Conservation (phyloP, 495 filamentous ascomycete species). For the Corynascus novoguineensis region DNA sequence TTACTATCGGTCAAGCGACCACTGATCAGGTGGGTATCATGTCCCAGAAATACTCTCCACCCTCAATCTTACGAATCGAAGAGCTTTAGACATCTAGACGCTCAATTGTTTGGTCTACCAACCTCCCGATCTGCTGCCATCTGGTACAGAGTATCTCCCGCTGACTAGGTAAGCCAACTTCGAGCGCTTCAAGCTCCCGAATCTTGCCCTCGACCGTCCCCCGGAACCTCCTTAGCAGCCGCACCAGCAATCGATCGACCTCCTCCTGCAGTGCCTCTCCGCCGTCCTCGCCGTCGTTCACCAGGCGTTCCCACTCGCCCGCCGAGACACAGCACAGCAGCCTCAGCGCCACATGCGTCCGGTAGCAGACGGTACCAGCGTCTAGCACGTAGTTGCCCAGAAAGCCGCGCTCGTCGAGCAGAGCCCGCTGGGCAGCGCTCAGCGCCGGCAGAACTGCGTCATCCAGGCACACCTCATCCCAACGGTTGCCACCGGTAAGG, state of each 20-base stretch:
- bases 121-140: conserved; percentile 28
- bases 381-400: conserved; percentile 65
- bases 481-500: conserved; percentile 52
- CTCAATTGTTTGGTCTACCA: conserved; percentile 23
- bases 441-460: conserved; percentile 56
- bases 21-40: background rate
- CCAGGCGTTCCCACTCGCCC: conserved; percentile 34
- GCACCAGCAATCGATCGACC: conserved; percentile 29
- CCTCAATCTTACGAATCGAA: background rate
- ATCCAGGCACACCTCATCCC: conserved; percentile 65
- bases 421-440: conserved; percentile 39
- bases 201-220: conserved; percentile 14
- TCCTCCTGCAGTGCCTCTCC: conserved; percentile 30
- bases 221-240: conserved; percentile 20
- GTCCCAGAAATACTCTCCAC: background rate
- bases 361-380: conserved; percentile 56
- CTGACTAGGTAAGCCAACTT: conserved; percentile 17
- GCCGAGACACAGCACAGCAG: conserved; percentile 34
- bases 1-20: background rate
- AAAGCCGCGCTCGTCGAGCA: conserved; percentile 55
- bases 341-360: conserved; percentile 66
- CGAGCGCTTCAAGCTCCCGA: conserved; percentile 8
- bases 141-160: conserved; percentile 20
- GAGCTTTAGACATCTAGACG: conserved; percentile 14
- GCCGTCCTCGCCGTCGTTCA: conserved; percentile 35